Conservation (phyloP, 1,139 yeast genomes). For the Meyerozyma smithsonii region DNA sequence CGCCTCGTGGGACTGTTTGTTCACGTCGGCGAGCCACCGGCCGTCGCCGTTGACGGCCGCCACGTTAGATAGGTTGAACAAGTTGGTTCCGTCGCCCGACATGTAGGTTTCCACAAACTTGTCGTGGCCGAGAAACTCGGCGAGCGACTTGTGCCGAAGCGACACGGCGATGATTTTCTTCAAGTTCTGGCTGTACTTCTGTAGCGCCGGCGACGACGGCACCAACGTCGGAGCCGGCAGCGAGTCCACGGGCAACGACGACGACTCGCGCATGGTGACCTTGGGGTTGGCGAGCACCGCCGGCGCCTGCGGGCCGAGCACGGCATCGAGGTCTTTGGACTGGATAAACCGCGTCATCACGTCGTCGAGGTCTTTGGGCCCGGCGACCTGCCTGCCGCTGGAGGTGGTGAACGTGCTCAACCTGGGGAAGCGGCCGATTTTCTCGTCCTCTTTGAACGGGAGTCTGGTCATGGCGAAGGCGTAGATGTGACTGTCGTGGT, state of each 20-base stretch:
- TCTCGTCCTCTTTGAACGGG: slow-evolving; percentile 81
- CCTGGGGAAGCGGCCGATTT: slow-evolving; percentile 55
- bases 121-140: slow-evolving; percentile 21
- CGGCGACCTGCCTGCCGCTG: background rate
- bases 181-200: slow-evolving; percentile 7
- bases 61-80: slow-evolving; percentile 30
- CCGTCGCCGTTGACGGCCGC: slow-evolving; percentile 16
- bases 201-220: slow-evolving; percentile 8
- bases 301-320: slow-evolving; percentile 4
- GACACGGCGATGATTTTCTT: slow-evolving; percentile 8
- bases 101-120: slow-evolving; percentile 17
- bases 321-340: slow-evolving; percentile 20
- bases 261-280: slow-evolving; percentile 8
- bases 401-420: slow-evolving; percentile 23
- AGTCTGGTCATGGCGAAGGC: slow-evolving; percentile 41
- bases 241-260: slow-evolving; percentile 8
- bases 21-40: slow-evolving; percentile 17
- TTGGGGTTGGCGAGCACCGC: slow-evolving; percentile 9
- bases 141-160: slow-evolving; percentile 8
- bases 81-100: slow-evolving; percentile 16
- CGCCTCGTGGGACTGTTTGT: slow-evolving; percentile 10
- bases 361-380: slow-evolving; percentile 10
- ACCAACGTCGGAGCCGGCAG: background rate
- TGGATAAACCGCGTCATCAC: slow-evolving; percentile 28
- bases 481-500: slow-evolving; percentile 16